phyloP scores from a whole-genome alignment of 2,329 filamentous ascomycete species.

The Penicillium sp. region DNA sequence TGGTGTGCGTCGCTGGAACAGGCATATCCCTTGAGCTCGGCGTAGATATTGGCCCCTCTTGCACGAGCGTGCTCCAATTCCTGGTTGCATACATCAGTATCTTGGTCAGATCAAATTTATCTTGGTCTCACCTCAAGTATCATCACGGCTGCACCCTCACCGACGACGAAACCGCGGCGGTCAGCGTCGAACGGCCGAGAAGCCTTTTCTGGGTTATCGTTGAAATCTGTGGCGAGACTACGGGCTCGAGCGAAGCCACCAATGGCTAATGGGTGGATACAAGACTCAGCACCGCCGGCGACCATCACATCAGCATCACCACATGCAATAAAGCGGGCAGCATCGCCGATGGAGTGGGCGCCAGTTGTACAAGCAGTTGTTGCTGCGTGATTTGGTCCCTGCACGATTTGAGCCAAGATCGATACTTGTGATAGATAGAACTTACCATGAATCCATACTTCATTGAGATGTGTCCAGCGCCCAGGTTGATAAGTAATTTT shows the following conservation, averaged over 20 bases:
- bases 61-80: slow-evolving; percentile 82
- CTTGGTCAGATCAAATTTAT: background rate
- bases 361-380: slow-evolving; percentile 97
- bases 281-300: slow-evolving; percentile 91
- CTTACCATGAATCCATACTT: slow-evolving; percentile 71
- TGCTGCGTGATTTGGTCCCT: slow-evolving; percentile 87
- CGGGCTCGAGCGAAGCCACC: slow-evolving; percentile 86
- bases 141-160: slow-evolving; percentile 84
- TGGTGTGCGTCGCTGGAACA: slow-evolving; percentile 88
- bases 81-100: slow-evolving; percentile 29
- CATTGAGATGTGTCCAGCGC: slow-evolving; percentile 93
- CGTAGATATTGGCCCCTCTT: slow-evolving; percentile 78
- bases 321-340: slow-evolving; percentile 84
- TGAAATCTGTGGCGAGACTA: slow-evolving; percentile 79
- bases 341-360: slow-evolving; percentile 90
- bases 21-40: slow-evolving; percentile 85
- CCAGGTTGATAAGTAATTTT: slow-evolving; percentile 88
- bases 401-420: slow-evolving; percentile 13
- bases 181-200: slow-evolving; percentile 84
- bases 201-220: slow-evolving; percentile 65
- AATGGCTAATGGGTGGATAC: slow-evolving; percentile 89
- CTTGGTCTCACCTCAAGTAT: slow-evolving; percentile 65
- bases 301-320: slow-evolving; percentile 95
- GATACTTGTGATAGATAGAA: background rate
- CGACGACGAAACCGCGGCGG: slow-evolving; percentile 84